Conservation (phyloP, 805 yeast genomes). For the Ogataea sp. region DNA sequence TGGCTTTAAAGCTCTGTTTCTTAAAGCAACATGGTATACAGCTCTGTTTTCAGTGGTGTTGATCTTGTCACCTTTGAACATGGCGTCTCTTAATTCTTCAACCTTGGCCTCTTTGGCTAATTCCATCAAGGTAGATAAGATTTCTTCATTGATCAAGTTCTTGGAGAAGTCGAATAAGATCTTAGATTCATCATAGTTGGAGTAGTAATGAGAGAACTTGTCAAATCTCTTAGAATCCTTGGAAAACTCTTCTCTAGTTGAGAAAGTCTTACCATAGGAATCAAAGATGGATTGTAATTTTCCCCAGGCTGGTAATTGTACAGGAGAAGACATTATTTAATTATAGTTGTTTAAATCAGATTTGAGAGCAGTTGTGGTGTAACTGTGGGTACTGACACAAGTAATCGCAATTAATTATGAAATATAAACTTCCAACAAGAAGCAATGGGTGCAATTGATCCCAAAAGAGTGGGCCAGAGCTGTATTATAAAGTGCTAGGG, state of each 20-base stretch:
- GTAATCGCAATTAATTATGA: no score
- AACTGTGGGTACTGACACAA: not conserved
- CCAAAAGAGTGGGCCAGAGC: no score
- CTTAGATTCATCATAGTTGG: conserved; percentile 80
- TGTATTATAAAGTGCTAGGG: no score
- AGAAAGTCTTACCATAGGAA: conserved; percentile 57
- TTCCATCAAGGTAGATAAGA: conserved; percentile 55
- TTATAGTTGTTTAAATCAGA: no score
- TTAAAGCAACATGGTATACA: conserved; percentile 91
- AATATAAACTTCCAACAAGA: no score
- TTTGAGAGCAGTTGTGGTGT: not conserved
- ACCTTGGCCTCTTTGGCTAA: conserved; percentile 90
- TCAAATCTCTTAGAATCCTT: conserved; percentile 68
- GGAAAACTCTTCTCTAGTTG: conserved; percentile 71
- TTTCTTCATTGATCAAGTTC: conserved; percentile 84
- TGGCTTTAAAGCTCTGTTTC: conserved; percentile 81
- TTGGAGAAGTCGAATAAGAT: conserved; percentile 93
- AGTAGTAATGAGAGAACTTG: conserved; percentile 70
- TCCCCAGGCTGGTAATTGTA: conserved; percentile 79
- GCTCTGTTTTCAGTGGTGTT: conserved; percentile 96
- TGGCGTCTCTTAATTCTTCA: conserved; percentile 76
- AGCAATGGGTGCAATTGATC: no score
- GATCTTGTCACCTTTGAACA: conserved; percentile 91
- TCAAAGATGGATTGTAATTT: conserved; percentile 66
- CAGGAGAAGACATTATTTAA: conserved; percentile 22